Evolutionary conservation across 768 basidiomycete genomes (phyloP), one percentile per base, ranked within the genome.

Genomic region (Mycena rosella): DNA sequence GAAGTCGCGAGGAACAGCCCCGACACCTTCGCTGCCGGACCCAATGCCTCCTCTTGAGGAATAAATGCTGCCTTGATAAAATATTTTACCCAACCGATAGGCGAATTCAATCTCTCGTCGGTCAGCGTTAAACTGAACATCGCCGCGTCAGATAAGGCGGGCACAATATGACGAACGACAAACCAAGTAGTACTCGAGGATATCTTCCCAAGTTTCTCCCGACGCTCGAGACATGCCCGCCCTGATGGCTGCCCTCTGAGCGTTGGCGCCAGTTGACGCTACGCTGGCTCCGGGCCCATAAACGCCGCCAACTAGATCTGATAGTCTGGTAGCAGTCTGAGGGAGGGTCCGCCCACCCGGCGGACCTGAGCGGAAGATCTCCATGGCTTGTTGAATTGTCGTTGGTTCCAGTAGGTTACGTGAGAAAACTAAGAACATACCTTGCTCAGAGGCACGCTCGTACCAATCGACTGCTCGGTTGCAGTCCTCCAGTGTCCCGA

Each of bases 241-340:
- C 77, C 92, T 91, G 71, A 97, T 91, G 18, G 92, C 91, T 17
- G 96, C 88, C 60, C 89, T 84, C 38, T 88, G 83, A 2, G 86
- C 84, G 73, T 93, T 94, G 24, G 87, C 64, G 2, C 94, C 95
- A 0, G 95, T 96, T 0, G 95, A 96, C 10, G 96, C 95, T 55
- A 96, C 94, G 64, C 95, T 96, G 3, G 97, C 95, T 53, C 97
- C 96, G 18, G 93, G 93, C 3, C 98, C 98, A 75, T 92, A 99
- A n/a, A 94, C 88, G 8, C 98, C 98, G 18, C 97, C 98, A 11
- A 84, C 89, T 5, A 97, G 85, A 78, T 99, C 98, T 2, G 96
- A 97, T 3, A 99, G 82, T 7, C 91, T 85, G 0, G 94, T 92
- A 20, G 93, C 84, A 0, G 93, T 91, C 53, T 93, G 88, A 0